A percentile compares a stretch with the other conserved stretches of the same genome.
Evolutionary conservation across 208 protist genomes (phyloP).

Genomic region (Sergeia podlipaevii): DNA sequence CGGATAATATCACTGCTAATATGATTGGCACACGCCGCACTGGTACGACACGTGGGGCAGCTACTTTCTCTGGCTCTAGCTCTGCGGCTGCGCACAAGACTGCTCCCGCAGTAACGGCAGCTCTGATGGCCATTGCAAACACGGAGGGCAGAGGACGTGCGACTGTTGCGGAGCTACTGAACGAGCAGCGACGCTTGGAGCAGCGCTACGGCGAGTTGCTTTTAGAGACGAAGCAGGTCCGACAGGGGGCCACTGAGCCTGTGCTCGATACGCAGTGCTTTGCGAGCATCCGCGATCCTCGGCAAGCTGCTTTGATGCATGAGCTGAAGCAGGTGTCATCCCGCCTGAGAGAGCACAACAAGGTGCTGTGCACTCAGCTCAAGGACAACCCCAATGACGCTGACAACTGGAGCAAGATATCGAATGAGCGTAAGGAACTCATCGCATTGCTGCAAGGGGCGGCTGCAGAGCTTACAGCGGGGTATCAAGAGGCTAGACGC

Average conservation of each 20-base stretch:
- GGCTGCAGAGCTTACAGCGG: slow-evolving; percentile 69
- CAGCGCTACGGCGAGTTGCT: slow-evolving; percentile 81
- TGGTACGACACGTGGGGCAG: slow-evolving; percentile 6
- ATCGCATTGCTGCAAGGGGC: slow-evolving; percentile 58
- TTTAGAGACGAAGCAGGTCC: slow-evolving; percentile 31
- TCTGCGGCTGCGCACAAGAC: slow-evolving; percentile 18
- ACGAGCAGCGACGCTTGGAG: slow-evolving; percentile 75
- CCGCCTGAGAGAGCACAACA: slow-evolving; percentile 76
- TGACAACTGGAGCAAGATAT: slow-evolving; percentile 91
- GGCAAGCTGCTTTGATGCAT: slow-evolving; percentile 39
- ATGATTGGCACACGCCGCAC: neutral
- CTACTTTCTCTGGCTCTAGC: slow-evolving; percentile 6
- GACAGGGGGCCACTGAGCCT: slow-evolving; percentile 53
- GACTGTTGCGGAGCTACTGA: slow-evolving; percentile 75
- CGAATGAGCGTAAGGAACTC: slow-evolving; percentile 79
- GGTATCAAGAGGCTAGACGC: slow-evolving; percentile 45
- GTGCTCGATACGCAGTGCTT: slow-evolving; percentile 44
- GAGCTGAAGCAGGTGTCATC: slow-evolving; percentile 63
- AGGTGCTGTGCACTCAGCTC: slow-evolving; percentile 80
- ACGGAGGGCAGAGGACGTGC: slow-evolving; percentile 38
- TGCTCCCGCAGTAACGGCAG: slow-evolving; percentile 27
- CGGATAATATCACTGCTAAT: neutral
- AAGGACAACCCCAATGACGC: slow-evolving; percentile 89
- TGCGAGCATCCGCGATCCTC: slow-evolving; percentile 19
- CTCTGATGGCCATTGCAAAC: slow-evolving; percentile 21